phyloP scores from a whole-genome alignment of 2,329 filamentous ascomycete genomes.

The Colletotrichum karsti region DNA sequence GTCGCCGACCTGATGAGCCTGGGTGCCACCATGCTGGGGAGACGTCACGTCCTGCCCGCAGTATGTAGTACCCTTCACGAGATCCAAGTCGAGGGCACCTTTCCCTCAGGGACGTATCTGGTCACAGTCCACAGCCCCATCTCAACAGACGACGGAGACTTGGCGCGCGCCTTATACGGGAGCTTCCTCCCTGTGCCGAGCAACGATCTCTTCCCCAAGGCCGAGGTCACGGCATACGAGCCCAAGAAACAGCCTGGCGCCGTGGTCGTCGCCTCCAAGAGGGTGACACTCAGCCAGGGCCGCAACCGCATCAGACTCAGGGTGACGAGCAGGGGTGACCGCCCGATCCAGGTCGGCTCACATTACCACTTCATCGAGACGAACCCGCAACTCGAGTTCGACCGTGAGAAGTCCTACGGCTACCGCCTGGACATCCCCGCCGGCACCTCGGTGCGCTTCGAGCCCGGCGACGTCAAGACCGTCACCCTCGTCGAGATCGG shows the following conservation, averaged over 20 bases:
- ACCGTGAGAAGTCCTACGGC: slow-evolving; percentile 83
- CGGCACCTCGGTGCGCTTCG: slow-evolving; percentile 91
- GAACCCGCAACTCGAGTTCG: slow-evolving; percentile 91
- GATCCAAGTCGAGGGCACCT: slow-evolving; percentile 94
- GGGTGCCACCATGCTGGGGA: slow-evolving; percentile 90
- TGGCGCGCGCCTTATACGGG: slow-evolving; percentile 88
- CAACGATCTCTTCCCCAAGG: slow-evolving; percentile 72
- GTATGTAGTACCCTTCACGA: slow-evolving; percentile 82
- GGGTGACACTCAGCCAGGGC: slow-evolving; percentile 76
- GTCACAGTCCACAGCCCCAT: slow-evolving; percentile 95
- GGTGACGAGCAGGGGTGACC: slow-evolving; percentile 87
- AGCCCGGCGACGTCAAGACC: slow-evolving; percentile 91
- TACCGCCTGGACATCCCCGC: slow-evolving; percentile 90
- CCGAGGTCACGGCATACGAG: slow-evolving; percentile 72
- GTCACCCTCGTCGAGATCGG: slow-evolving; percentile 90
- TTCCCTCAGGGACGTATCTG: slow-evolving; percentile 88
- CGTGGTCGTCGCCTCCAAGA: slow-evolving; percentile 74
- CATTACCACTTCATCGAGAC: slow-evolving; percentile 97
- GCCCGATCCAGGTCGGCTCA: slow-evolving; percentile 91
- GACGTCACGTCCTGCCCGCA: slow-evolving; percentile 87
- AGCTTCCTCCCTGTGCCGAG: slow-evolving; percentile 87
- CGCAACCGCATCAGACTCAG: slow-evolving; percentile 76
- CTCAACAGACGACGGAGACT: slow-evolving; percentile 83
- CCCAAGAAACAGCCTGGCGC: slow-evolving; percentile 79
- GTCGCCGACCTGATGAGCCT: slow-evolving; percentile 94